phyloP scores from a whole-genome alignment of 768 basidiomycete species.

The Phlebiopsis flavidoalba region DNA sequence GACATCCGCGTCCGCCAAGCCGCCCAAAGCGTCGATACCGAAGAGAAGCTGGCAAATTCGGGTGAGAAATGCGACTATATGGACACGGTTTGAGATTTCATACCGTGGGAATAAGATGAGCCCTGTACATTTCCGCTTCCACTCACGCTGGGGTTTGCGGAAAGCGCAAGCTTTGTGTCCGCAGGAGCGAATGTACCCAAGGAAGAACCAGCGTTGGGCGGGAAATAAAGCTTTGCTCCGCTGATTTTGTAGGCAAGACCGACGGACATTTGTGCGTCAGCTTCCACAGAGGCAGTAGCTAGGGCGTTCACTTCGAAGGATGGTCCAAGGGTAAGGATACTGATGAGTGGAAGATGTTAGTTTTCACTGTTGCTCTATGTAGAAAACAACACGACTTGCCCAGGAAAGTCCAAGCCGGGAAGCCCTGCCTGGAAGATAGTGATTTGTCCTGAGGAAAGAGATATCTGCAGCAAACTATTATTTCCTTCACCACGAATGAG shows the following conservation, averaged over 20 bases:
- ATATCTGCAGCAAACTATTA: neutral
- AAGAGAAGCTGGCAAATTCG: slow-evolving; percentile 18
- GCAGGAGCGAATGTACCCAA: slow-evolving; percentile 27
- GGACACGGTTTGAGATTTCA: neutral
- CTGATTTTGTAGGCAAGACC: slow-evolving; percentile 39
- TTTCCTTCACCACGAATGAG: neutral
- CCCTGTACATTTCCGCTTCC: slow-evolving; percentile 37
- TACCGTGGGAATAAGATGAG: slow-evolving; percentile 30
- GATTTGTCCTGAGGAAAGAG: slow-evolving; percentile 38
- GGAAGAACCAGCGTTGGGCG: slow-evolving; percentile 26
- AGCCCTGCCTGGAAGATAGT: slow-evolving; percentile 37
- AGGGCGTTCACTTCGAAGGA: slow-evolving; percentile 37
- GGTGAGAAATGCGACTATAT: slow-evolving; percentile 16
- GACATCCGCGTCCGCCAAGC: slow-evolving; percentile 30
- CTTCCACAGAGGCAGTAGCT: slow-evolving; percentile 23
- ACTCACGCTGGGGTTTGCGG: slow-evolving; percentile 33
- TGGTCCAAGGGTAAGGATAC: slow-evolving; percentile 44
- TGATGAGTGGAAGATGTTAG: slow-evolving; percentile 9
- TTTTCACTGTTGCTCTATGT: neutral
- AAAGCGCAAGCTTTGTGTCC: slow-evolving; percentile 38
- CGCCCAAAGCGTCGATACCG: slow-evolving; percentile 37
- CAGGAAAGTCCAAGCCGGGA: slow-evolving; percentile 46
- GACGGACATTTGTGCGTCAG: slow-evolving; percentile 35
- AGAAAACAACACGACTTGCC: neutral
- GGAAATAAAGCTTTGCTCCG: slow-evolving; percentile 40